Percentiles rank a stretch among this genome's conserved stretches.
phyloP scores from a whole-genome alignment of 108 stramenopile genomes.

The Parmales sp. region DNA sequence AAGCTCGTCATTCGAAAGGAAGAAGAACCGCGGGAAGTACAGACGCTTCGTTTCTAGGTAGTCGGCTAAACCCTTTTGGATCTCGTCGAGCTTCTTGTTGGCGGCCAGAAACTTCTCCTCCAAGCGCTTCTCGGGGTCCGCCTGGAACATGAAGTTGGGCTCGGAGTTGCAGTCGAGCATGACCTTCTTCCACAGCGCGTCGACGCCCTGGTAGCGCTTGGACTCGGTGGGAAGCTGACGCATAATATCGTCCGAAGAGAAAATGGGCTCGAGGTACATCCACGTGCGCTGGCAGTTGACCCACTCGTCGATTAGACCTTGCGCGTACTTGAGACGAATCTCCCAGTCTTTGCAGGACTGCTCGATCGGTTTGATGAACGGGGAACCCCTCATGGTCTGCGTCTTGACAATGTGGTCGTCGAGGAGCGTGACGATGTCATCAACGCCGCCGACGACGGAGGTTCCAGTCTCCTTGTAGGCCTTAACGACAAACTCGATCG shows the following conservation, averaged over 20 bases:
- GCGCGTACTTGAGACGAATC: conserved; percentile 40
- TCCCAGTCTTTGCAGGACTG: conserved; percentile 41
- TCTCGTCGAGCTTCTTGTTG: conserved; percentile 50
- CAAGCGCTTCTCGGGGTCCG: conserved; percentile 38
- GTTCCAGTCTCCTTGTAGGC: conserved; percentile 54
- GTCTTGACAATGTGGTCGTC: conserved; percentile 68
- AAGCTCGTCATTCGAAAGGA: conserved; percentile 54
- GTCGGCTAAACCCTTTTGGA: conserved; percentile 46
- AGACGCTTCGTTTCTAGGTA: conserved; percentile 61
- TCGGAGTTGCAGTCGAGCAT: conserved; percentile 38
- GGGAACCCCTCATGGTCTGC: conserved; percentile 55
- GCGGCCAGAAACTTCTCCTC: conserved; percentile 41
- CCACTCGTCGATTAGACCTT: conserved; percentile 46
- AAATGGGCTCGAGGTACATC: conserved; percentile 59
- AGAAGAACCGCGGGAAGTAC: conserved; percentile 60
- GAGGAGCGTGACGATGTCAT: conserved; percentile 49
- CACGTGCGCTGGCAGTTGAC: conserved; percentile 47
- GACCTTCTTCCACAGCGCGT: conserved; percentile 44
- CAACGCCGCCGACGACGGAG: conserved; percentile 46
- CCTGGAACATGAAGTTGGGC: conserved; percentile 43
- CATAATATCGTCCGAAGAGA: conserved; percentile 57
- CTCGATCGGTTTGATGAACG: conserved; percentile 47
- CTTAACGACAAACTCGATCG: conserved; percentile 45
- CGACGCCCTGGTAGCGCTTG: conserved; percentile 45
- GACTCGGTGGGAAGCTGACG: conserved; percentile 58